Conservation (phyloP, 768 basidiomycete species). For the Tulasnella sp. region DNA sequence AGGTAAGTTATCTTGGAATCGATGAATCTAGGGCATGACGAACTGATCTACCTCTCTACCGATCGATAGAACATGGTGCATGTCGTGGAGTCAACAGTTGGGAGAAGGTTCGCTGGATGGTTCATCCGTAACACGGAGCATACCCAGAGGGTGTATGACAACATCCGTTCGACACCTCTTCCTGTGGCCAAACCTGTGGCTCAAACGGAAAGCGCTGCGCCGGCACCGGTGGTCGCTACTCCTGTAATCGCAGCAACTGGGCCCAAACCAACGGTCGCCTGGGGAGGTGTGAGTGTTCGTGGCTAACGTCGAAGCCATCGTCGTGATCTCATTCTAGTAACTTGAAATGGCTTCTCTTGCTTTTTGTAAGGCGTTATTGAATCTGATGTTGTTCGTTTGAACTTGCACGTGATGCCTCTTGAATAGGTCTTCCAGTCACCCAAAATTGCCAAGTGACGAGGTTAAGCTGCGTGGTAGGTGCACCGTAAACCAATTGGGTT, state of each 20-base stretch:
- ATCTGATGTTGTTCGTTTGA: too few species aligned
- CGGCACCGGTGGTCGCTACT: neutral
- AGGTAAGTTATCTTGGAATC: conserved; percentile 41
- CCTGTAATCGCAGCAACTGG: neutral
- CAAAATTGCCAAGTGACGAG: too few species aligned
- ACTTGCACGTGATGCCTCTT: too few species aligned
- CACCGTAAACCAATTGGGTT: too few species aligned
- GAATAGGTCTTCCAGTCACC: too few species aligned
- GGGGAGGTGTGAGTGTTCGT: conserved; percentile 8
- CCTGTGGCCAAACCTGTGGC: conserved; percentile 28
- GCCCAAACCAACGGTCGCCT: neutral
- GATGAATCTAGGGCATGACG: too few species aligned
- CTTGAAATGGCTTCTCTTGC: too few species aligned
- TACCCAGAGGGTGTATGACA: conserved; percentile 77
- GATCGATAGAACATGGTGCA: conserved; percentile 80
- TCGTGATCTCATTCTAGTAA: too few species aligned
- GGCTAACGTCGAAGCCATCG: neutral
- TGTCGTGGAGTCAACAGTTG: conserved; percentile 89
- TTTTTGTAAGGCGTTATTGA: too few species aligned
- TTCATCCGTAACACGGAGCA: conserved; percentile 95
- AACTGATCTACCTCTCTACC: too few species aligned
- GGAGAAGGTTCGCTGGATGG: conserved; percentile 90
- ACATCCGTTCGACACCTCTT: conserved; percentile 49
- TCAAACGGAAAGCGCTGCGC: neutral
- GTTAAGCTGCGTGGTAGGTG: too few species aligned